A percentile compares a stretch with the other conserved stretches of the same genome.
Conservation (phyloP, 2,329 filamentous ascomycete genomes). For the Fusarium aywerte region DNA sequence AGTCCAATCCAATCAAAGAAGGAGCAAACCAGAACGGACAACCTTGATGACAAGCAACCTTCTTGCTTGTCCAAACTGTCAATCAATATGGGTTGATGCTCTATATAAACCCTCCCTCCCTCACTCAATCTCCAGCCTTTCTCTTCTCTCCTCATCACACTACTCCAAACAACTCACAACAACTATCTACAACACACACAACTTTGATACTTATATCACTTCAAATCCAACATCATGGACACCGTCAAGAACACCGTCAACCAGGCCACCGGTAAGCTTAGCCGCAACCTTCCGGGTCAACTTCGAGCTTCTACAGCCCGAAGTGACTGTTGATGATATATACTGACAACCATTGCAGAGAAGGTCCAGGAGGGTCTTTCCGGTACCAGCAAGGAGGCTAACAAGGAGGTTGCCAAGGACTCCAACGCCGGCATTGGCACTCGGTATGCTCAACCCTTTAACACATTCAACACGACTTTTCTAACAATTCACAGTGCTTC, state of each 20-base stretch:
- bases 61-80: not conserved
- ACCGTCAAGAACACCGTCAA: slow-evolving; percentile 70
- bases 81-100: not conserved
- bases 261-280: slow-evolving; percentile 41
- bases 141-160: slow-evolving; percentile 18
- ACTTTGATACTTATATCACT: not conserved
- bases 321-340: slow-evolving; percentile 60
- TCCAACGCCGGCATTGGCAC: slow-evolving; percentile 62
- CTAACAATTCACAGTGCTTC: slow-evolving; percentile 50
- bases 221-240: slow-evolving; percentile 55
- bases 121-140: not conserved
- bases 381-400: slow-evolving; percentile 72
- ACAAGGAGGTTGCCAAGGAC: slow-evolving; percentile 76
- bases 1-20: not conserved
- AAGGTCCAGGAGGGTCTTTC: slow-evolving; percentile 66
- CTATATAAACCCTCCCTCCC: slow-evolving; percentile 40
- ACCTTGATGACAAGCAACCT: slow-evolving; percentile 20
- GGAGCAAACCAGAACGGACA: slow-evolving; percentile 15
- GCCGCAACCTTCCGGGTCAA: not conserved
- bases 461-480: too few relatives aligned
- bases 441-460: slow-evolving; percentile 55
- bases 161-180: slow-evolving; percentile 4
- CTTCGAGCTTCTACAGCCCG: not conserved
- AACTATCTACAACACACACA: slow-evolving; percentile 14
- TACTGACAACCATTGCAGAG: slow-evolving; percentile 50